phyloP scores from a whole-genome alignment of 176 grass and related monocot genomes.

The Aegilops longissima region DNA sequence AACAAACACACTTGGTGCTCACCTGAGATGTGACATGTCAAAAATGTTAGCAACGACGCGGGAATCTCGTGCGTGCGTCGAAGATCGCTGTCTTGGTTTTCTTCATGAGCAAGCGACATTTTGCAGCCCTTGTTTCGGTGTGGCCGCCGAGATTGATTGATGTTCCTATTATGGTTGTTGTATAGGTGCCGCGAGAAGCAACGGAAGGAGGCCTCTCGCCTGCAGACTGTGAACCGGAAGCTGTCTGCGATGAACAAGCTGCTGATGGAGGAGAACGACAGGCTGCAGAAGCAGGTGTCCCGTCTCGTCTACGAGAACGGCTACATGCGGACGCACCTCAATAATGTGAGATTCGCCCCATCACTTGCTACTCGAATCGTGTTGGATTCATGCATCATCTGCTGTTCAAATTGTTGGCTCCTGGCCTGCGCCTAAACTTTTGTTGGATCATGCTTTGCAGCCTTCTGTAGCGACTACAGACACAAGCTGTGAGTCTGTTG shows the following conservation, averaged over 20 bases:
- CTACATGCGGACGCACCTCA: conserved; percentile 75
- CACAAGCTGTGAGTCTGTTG: conserved; percentile 94
- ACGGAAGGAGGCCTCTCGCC: conserved; percentile 88
- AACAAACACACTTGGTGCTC: conserved; percentile 17
- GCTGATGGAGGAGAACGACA: conserved; percentile 99
- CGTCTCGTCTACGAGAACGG: conserved; percentile 94
- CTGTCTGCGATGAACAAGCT: conserved; percentile 98
- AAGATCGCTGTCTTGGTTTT: not conserved
- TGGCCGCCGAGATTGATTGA: not conserved
- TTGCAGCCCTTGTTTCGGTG: not conserved
- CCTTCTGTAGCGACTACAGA: conserved; percentile 82
- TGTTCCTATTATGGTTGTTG: conserved; percentile 15
- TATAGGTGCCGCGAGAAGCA: conserved; percentile 96
- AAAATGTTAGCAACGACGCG: not conserved
- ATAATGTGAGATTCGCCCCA: conserved; percentile 57
- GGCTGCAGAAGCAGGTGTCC: conserved; percentile 98
- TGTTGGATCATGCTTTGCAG: conserved; percentile 38
- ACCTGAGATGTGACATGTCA: conserved; percentile 29
- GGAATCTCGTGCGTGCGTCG: not conserved
- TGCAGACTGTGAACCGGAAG: conserved; percentile 93
- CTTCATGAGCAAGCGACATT: conserved; percentile 24
- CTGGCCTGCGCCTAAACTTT: conserved; percentile 2
- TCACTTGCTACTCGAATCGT: not conserved
- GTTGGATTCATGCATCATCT: conserved; percentile 2
- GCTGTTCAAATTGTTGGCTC: not conserved